Evolutionary conservation across 2,329 filamentous ascomycete species (phyloP), one percentile per base, ranked within the genome.

Genomic region (Microsporum canis): DNA sequence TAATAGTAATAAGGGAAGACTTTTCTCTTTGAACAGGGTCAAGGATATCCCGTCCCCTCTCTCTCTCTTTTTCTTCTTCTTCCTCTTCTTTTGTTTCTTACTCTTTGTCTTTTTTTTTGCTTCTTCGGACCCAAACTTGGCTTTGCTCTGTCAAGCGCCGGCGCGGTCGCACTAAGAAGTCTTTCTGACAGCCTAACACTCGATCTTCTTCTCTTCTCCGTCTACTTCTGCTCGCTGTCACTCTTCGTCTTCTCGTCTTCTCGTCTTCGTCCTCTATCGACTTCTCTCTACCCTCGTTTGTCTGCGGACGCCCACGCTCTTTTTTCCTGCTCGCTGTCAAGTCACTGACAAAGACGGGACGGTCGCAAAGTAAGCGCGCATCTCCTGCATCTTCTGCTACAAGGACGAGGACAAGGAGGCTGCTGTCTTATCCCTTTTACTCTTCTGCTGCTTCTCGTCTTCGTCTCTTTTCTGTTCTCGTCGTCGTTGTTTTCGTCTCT

Each of bases 41-140:
- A 23, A 23, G 17, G 17, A 23, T 23, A 23, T 23, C 17, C 59
- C 61, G 51, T 57, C 57, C 60, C 59, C 60, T 60, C 43, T 58
- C 64, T 62, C 63, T 65, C 67, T 67, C 61, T 64, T 62, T 66
- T 65, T 58, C 59, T 33, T 55, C 49, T 29, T 43, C 58, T 57
- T 34, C 14, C n/a, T 53, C 53, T 23, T 23, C 55, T 45, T 49
- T 55, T 49, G 58, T n/a, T 43, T 59, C 3, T 41, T 58, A 27
- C 33, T 43, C 45, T 60, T 55, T 55, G 7, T 29, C 17, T 56
- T 17, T n/a, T 43, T 36, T 36, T 5, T 10, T 36, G 34, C 10
- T 10, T 36, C 34, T 36, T 23, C 17, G 17, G 17, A 23, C 17
- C 17, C 17, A 23, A 23, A 23, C 17, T 23, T 23, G 17, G 17